phyloP scores from a whole-genome alignment of 2,329 filamentous ascomycete species.

The Colletotrichum melonis region DNA sequence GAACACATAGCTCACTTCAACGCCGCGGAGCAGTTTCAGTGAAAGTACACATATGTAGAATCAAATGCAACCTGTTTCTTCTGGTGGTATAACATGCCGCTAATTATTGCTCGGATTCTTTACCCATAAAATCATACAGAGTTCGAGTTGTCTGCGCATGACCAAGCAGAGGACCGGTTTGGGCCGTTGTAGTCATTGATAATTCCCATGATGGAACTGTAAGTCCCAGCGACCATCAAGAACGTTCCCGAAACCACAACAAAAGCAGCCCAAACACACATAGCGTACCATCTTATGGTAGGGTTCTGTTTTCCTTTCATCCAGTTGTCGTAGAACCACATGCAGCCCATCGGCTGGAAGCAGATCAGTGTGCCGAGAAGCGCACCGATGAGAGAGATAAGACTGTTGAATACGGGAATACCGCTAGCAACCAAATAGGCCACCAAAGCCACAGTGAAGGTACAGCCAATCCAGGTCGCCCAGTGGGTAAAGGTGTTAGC shows the following conservation, averaged over 20 bases:
- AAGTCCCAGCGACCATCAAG: conserved; percentile 31
- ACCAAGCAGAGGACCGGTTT: conserved; percentile 26
- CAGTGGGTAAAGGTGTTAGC: conserved; percentile 43
- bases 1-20: too few species aligned
- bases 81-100: too few species aligned
- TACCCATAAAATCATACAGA: neutral
- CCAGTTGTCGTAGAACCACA: conserved; percentile 46
- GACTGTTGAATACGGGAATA: conserved; percentile 39
- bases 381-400: conserved; percentile 44
- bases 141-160: conserved; percentile 35
- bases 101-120: neutral
- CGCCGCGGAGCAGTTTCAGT: too few species aligned
- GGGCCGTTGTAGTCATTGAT: conserved; percentile 19
- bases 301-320: conserved; percentile 14
- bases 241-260: conserved; percentile 33
- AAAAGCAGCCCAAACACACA: conserved; percentile 36
- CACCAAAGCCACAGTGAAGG: conserved; percentile 30
- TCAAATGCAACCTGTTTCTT: too few species aligned
- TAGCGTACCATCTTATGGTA: conserved; percentile 31
- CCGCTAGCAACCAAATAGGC: conserved; percentile 41
- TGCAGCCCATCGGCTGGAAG: conserved; percentile 43
- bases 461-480: conserved; percentile 44
- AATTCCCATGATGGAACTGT: conserved; percentile 29
- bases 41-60: too few species aligned
- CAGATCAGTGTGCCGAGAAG: conserved; percentile 44